phyloP scores from a whole-genome alignment of 2,329 filamentous ascomycete species.

The Geosmithia putterillii region DNA sequence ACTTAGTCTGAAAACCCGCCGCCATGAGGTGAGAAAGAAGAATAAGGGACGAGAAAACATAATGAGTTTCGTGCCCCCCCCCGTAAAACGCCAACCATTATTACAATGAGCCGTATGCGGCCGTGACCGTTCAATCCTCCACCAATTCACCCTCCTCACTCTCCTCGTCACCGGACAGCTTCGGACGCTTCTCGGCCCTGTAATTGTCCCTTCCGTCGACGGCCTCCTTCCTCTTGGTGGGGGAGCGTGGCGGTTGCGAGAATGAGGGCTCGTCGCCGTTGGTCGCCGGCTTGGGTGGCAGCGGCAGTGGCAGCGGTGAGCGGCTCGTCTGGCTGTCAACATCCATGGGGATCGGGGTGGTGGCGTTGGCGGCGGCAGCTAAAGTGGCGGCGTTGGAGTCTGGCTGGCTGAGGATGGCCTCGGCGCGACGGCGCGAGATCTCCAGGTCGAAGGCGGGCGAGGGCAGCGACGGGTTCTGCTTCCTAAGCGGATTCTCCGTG shows the following conservation, averaged over 20 bases:
- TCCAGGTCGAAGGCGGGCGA: constrained; percentile 45
- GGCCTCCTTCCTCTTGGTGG: constrained; percentile 28
- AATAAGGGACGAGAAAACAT: not conserved
- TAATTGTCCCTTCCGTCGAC: constrained; percentile 20
- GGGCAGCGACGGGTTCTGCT: constrained; percentile 38
- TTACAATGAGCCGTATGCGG: not conserved
- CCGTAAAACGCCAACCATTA: not conserved
- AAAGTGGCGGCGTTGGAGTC: constrained; percentile 37
- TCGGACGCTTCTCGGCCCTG: constrained; percentile 28
- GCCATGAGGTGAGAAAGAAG: not conserved
- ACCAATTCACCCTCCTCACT: constrained; percentile 36
- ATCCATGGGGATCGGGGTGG: constrained; percentile 34
- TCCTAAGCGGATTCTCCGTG: constrained; percentile 48
- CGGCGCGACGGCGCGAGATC: constrained; percentile 38
- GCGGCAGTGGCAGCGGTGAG: not conserved
- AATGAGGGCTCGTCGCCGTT: not conserved
- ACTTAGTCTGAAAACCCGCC: not conserved
- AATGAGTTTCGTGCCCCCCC: not conserved
- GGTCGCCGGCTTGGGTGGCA: not conserved
- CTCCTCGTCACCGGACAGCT: constrained; percentile 33
- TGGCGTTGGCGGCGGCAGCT: constrained; percentile 33
- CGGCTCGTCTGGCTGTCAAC: constrained; percentile 22
- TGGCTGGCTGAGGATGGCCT: constrained; percentile 25
- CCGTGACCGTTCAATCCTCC: constrained; percentile 16
- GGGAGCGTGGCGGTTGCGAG: constrained; percentile 23